Percentiles rank a stretch among this genome's conserved stretches.
Evolutionary conservation across 768 basidiomycete genomes (phyloP).

Genomic region (Amyloporia xantha): DNA sequence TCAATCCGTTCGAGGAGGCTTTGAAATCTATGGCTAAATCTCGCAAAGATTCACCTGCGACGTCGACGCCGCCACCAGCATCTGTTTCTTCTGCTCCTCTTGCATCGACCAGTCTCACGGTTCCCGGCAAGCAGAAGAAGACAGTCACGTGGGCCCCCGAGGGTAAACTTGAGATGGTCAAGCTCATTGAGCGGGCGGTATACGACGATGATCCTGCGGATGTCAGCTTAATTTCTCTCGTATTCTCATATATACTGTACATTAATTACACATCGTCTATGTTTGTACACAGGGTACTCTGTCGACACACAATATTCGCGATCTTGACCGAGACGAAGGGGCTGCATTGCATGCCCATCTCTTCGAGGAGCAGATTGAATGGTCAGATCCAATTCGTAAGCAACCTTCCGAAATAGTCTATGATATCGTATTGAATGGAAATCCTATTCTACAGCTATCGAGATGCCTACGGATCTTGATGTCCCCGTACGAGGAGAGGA

Average conservation of each 20-base stretch:
- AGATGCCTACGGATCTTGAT: constrained; percentile 55
- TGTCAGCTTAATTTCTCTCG: constrained; percentile 57
- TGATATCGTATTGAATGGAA: constrained; percentile 6
- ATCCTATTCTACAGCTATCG: constrained; percentile 46
- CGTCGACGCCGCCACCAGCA: constrained; percentile 42
- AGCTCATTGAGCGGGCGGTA: constrained; percentile 76
- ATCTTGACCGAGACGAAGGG: constrained; percentile 84
- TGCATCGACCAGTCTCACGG: constrained; percentile 20
- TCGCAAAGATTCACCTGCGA: constrained; percentile 55
- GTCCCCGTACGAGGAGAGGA: constrained; percentile 49
- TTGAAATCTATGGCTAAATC: constrained; percentile 72
- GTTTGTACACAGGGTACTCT: constrained; percentile 56
- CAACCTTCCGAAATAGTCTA: constrained; percentile 5
- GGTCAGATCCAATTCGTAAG: constrained; percentile 80
- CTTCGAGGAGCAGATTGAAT: constrained; percentile 84
- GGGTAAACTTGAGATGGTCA: constrained; percentile 64
- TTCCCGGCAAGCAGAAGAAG: constrained; percentile 61
- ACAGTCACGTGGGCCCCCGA: constrained; percentile 75
- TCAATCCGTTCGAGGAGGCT: constrained; percentile 78
- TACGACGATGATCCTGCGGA: constrained; percentile 86
- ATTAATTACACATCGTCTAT: constrained; percentile 40
- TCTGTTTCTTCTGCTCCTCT: constrained; percentile 24
- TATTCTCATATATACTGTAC: constrained; percentile 35
- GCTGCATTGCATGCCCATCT: constrained; percentile 76
- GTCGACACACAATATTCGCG: constrained; percentile 65